Evolutionary conservation across 2,329 filamentous ascomycete species (phyloP), one percentile per base, ranked within the genome.

Genomic region (Purpureocillium lavendulum): DNA sequence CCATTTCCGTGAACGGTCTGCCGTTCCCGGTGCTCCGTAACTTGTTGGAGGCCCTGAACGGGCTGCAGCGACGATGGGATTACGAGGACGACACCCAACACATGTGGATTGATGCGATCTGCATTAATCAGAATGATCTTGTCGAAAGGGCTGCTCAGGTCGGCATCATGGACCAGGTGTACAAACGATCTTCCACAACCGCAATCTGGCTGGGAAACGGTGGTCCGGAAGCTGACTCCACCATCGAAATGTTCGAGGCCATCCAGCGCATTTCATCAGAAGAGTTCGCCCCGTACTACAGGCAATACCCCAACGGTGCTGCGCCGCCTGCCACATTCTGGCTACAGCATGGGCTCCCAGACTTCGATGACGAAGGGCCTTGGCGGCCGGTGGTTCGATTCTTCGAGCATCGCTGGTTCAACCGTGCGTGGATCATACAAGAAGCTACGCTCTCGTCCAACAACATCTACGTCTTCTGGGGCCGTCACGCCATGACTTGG

Each of bases 121-220:
- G 45, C 15, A 46, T 45, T 38, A 46, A 46, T 18, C 44, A 46
- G 33, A 8, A 31, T 10, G 44, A 46, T 4, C 30, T 41, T 2
- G 31, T 13, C 9, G 42, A 48, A 31, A 31, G 44, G 13, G 33
- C 39, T 6, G 30, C 39, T 3, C 44, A 46, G 30, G 42, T 48
- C 3, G 36, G 32, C 15, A 45, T 48, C 24, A 48, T 48, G 45
- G 45, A 48, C 16, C 42, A 40, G 10, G 37, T 45, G n/a, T 48
- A 46, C 30, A 48, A 42, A 29, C 10, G 35, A 15, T 44, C 45
- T n/a, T 24, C 33, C 12, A 40, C 37, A 13, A 45, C 46, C 30
- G 40, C 41, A 14, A 39, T 48, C n/a, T 48, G 45, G 45, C 39
- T 48, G 12, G 44, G 45, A 12, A 35, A 30, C 15, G 36, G 40